These are phyloP conservation scores for Didymella segeticola DNA, from an alignment of 2,329 filamentous ascomycete genomes.

Conservation along the genomic window DNA sequence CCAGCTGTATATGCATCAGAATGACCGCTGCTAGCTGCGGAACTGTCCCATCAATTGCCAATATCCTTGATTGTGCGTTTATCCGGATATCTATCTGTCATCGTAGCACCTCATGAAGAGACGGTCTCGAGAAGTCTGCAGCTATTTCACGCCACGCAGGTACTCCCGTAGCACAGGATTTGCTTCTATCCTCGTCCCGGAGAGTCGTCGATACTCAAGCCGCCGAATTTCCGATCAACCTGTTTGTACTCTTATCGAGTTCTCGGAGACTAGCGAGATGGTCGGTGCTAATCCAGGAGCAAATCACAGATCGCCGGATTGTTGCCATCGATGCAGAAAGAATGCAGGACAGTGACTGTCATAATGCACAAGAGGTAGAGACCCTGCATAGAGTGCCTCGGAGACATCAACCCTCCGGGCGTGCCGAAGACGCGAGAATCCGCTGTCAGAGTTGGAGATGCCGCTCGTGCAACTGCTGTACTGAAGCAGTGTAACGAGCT, in stretches of 20 bases:
- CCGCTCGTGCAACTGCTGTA: constrained; percentile 20
- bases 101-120: not conserved
- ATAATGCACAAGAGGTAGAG: not conserved
- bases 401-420: not conserved
- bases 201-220: not conserved
- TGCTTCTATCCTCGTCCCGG: not conserved
- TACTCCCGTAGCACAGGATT: constrained; percentile 7
- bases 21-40: not conserved
- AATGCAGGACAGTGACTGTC: not conserved
- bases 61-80: constrained; percentile 10
- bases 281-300: not conserved
- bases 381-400: constrained; percentile 15
- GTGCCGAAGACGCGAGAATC: constrained; percentile 13
- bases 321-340: not conserved
- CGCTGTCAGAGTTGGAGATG: constrained; percentile 25
- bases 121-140: not conserved
- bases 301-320: not conserved
- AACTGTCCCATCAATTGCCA: not conserved
- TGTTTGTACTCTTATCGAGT: not conserved
- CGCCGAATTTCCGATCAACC: not conserved
- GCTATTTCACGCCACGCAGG: constrained; percentile 7
- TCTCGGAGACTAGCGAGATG: not conserved
- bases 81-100: constrained; percentile 1
- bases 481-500: constrained; percentile 35
- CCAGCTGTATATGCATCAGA: constrained; percentile 6